These are phyloP conservation scores for Fusarium sp. DNA, from an alignment of 2,329 filamentous ascomycete genomes.

Conservation along the genomic window DNA sequence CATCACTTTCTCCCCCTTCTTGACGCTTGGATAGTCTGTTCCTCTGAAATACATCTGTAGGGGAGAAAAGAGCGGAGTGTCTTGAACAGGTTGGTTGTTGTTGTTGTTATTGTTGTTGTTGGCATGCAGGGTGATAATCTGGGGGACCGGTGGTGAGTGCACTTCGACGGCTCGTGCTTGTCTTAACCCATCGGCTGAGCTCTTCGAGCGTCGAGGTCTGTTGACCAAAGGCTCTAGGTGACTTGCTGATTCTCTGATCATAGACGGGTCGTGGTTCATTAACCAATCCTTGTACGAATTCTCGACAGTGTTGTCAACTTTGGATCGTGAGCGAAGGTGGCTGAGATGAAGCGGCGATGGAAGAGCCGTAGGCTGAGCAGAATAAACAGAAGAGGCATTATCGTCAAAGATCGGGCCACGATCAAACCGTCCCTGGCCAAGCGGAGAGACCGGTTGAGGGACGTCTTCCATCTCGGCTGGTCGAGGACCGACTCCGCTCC, in stretches of 20 bases:
- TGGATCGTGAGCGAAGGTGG: slow-evolving; percentile 39
- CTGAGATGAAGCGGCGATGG: slow-evolving; percentile 43
- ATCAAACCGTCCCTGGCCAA: slow-evolving; percentile 39
- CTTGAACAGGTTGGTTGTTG: slow-evolving; percentile 13
- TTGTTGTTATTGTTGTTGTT: slow-evolving; percentile 16
- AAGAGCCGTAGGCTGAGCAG: slow-evolving; percentile 32
- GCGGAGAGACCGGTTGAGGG: slow-evolving; percentile 48
- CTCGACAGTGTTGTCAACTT: slow-evolving; percentile 36
- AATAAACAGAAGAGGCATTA: slow-evolving; percentile 46
- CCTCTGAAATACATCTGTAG: slow-evolving; percentile 59
- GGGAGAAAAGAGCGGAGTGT: slow-evolving; percentile 57
- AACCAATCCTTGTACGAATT: slow-evolving; percentile 50
- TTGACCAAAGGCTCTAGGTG: slow-evolving; percentile 36
- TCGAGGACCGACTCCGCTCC: slow-evolving; percentile 12
- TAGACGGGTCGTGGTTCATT: slow-evolving; percentile 37
- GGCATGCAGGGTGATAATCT: slow-evolving; percentile 22
- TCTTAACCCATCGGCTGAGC: slow-evolving; percentile 46
- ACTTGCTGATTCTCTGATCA: slow-evolving; percentile 30
- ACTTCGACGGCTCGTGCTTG: slow-evolving; percentile 24
- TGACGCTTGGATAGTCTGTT: slow-evolving; percentile 55
- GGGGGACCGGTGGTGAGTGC: slow-evolving; percentile 33
- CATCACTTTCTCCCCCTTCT: slow-evolving; percentile 63
- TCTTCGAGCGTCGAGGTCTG: slow-evolving; percentile 50
- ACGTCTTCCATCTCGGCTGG: slow-evolving; percentile 40
- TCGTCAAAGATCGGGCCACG: slow-evolving; percentile 28